A percentile compares a stretch with the other conserved stretches of the same genome.
Conservation (phyloP, 2,329 filamentous ascomycete genomes). For the Phyllosticta citrichinensis region DNA sequence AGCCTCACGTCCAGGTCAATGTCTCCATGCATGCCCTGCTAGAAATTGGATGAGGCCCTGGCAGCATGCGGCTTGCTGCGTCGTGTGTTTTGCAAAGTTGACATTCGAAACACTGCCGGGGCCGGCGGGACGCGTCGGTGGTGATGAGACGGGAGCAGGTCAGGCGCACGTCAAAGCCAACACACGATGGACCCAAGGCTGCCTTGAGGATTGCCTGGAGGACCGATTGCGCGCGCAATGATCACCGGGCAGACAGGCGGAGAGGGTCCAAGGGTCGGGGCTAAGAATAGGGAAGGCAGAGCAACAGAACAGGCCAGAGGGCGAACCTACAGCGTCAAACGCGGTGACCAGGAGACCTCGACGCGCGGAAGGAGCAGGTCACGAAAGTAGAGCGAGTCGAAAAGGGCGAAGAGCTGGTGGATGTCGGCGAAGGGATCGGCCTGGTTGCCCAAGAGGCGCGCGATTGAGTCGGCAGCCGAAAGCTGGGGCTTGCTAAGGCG, state of each 20-base stretch:
- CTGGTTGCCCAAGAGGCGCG: slow-evolving; percentile 24
- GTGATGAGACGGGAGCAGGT: not conserved
- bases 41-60: not conserved
- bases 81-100: not conserved
- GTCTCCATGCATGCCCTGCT: not conserved
- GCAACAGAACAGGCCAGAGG: slow-evolving; percentile 3
- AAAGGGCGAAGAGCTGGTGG: slow-evolving; percentile 30
- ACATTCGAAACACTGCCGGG: not conserved
- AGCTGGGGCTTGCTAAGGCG: slow-evolving; percentile 24
- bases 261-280: not conserved
- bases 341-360: slow-evolving; percentile 34
- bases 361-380: slow-evolving; percentile 29
- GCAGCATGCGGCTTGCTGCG: not conserved
- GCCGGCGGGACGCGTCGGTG: not conserved
- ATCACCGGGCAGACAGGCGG: slow-evolving; percentile 5
- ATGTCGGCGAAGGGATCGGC: slow-evolving; percentile 32
- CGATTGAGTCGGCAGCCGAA: slow-evolving; percentile 24
- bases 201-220: not conserved
- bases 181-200: not conserved
- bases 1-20: not conserved
- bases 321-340: slow-evolving; percentile 30
- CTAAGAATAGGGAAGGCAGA: not conserved
- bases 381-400: slow-evolving; percentile 35
- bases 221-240: not conserved
- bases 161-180: not conserved